These are phyloP conservation scores for Paramecium pentaurelia DNA, from an alignment of 73 alveolate genomes.

Conservation along the genomic window DNA sequence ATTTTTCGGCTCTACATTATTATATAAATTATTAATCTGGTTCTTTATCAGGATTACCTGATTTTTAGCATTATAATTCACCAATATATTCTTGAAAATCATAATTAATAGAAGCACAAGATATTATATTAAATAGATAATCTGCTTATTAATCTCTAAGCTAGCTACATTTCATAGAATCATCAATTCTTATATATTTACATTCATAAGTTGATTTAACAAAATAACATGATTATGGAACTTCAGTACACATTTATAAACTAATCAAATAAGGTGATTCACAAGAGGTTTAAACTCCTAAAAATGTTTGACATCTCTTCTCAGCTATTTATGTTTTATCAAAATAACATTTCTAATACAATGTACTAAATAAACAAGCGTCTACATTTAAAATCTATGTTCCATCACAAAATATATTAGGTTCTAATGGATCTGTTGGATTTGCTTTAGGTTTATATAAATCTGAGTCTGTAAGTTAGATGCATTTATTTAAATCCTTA, in stretches of 20 bases:
- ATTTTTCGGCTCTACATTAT: neutral
- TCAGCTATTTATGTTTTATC: neutral
- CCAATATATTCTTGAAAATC: neutral
- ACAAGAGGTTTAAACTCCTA: neutral
- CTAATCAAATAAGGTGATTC: neutral
- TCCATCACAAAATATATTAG: neutral
- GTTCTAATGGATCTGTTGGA: neutral
- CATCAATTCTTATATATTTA: neutral
- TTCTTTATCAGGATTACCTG: neutral
- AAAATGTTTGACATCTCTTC: neutral
- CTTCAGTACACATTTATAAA: neutral
- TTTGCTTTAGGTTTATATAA: neutral
- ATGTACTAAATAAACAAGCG: neutral
- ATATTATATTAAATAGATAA: neutral
- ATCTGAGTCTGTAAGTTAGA: neutral
- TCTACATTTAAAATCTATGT: neutral
- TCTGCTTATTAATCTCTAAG: neutral
- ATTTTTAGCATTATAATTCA: neutral
- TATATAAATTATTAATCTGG: neutral
- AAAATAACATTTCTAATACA: neutral
- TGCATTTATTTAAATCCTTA: neutral
- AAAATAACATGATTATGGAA: neutral
- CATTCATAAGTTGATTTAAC: neutral
- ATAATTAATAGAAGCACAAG: constrained; percentile 11
- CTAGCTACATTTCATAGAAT: neutral